Percentiles rank a stretch among this genome's conserved stretches.
phyloP scores from a whole-genome alignment of 148 eudicot species.

The Amaranthus palmeri region DNA sequence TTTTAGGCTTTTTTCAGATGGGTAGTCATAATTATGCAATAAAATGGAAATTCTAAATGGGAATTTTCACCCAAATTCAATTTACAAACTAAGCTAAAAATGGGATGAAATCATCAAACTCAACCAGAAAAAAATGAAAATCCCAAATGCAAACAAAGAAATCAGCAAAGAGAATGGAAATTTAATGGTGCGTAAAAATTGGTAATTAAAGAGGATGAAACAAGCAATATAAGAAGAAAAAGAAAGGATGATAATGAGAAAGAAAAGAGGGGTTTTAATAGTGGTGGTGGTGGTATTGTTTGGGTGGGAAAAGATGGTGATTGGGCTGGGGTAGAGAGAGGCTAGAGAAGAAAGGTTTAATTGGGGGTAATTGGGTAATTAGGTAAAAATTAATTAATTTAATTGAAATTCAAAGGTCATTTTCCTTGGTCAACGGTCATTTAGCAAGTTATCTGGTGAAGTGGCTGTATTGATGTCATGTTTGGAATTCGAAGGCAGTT shows the following conservation, averaged over 20 bases:
- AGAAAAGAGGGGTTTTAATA: no score
- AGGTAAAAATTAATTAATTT: no score
- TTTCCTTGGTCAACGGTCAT: no score
- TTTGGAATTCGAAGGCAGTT: no score
- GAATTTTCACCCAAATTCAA: neutral
- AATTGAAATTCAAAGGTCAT: no score
- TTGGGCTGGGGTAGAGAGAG: no score
- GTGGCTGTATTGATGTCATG: no score
- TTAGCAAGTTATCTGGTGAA: no score
- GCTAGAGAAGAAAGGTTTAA: no score
- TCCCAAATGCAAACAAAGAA: slow-evolving; percentile 9
- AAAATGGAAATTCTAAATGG: neutral
- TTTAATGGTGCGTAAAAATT: neutral
- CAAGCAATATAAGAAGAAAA: neutral
- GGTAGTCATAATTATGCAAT: neutral
- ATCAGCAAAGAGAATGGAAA: neutral
- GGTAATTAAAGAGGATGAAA: neutral
- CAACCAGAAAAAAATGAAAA: neutral
- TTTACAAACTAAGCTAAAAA: neutral
- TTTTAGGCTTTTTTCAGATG: neutral
- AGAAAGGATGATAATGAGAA: neutral
- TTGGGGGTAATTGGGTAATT: no score
- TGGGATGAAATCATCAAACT: neutral
- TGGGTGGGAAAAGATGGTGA: no score
- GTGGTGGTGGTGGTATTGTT: no score